phyloP scores from a whole-genome alignment of 306 rosid species.

The Geum urbanum region DNA sequence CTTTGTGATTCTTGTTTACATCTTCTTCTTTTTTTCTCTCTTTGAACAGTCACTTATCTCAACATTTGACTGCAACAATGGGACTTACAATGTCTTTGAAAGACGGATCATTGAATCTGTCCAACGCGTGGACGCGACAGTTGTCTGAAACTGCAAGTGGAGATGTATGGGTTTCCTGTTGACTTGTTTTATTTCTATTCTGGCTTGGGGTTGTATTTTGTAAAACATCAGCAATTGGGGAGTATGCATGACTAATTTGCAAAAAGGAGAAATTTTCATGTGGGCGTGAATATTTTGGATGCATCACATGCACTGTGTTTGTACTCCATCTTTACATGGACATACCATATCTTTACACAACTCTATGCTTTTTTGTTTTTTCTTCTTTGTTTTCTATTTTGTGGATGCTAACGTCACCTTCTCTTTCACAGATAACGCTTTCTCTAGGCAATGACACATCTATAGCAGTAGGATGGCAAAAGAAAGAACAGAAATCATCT shows the following conservation, averaged over 20 bases:
- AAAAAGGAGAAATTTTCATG: slow-evolving; percentile 5
- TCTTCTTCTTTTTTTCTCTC: neutral
- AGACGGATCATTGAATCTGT: slow-evolving; percentile 85
- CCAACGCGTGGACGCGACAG: slow-evolving; percentile 92
- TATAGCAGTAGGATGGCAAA: slow-evolving; percentile 83
- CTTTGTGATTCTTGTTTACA: slow-evolving; percentile 7
- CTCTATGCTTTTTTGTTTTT: neutral
- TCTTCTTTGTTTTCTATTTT: neutral
- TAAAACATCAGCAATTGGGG: neutral
- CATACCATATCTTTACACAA: neutral
- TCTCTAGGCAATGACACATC: slow-evolving; percentile 75
- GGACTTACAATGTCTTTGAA: slow-evolving; percentile 71
- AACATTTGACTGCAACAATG: slow-evolving; percentile 79
- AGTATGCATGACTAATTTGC: neutral
- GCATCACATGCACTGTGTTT: neutral
- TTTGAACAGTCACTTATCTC: slow-evolving; percentile 57
- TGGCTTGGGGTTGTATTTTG: neutral
- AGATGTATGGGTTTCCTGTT: slow-evolving; percentile 46
- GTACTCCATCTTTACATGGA: slow-evolving; percentile 8
- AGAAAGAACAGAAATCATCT: slow-evolving; percentile 64
- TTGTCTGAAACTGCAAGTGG: slow-evolving; percentile 76
- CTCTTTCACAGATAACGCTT: slow-evolving; percentile 65
- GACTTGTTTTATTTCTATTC: neutral
- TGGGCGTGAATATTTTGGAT: neutral
- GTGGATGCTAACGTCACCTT: slow-evolving; percentile 7